Percentiles rank a stretch among this genome's conserved stretches.
Conservation (phyloP, 2,329 filamentous ascomycete genomes). For the Claviceps sorghi region DNA sequence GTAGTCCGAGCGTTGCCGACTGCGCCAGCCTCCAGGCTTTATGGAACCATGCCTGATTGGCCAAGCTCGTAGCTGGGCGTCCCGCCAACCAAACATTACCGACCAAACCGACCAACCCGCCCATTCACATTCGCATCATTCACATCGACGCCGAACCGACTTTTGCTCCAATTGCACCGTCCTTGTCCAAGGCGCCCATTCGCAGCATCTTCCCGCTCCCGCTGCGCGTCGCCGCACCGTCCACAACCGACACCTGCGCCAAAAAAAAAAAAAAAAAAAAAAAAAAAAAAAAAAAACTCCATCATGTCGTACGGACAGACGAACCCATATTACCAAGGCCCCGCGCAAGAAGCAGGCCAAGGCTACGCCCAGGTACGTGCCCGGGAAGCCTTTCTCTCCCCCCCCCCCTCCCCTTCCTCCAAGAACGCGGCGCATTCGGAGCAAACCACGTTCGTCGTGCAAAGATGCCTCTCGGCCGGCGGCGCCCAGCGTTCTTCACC, state of each 20-base stretch:
- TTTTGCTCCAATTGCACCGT: slow-evolving; percentile 1
- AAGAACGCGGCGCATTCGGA: too few relatives aligned
- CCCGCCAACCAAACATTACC: background rate
- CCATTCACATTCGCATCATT: background rate
- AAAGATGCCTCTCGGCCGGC: too few relatives aligned
- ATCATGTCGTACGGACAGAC: slow-evolving; percentile 14
- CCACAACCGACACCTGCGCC: background rate
- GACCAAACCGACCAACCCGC: background rate
- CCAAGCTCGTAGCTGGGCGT: background rate
- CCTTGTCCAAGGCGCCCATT: background rate
- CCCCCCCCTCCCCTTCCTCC: too few relatives aligned
- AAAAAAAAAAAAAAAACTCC: too few relatives aligned
- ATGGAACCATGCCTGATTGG: background rate
- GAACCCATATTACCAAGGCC: slow-evolving; percentile 11
- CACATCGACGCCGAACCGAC: background rate
- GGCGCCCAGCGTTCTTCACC: too few relatives aligned
- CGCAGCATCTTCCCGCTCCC: slow-evolving; percentile 2
- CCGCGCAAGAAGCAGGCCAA: slow-evolving; percentile 8
- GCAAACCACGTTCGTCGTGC: too few relatives aligned
- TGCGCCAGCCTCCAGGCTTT: background rate
- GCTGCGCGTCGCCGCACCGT: background rate
- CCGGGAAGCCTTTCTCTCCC: too few relatives aligned
- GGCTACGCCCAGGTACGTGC: slow-evolving; percentile 9
- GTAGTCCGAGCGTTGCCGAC: background rate
- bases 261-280: too few relatives aligned